Base-by-base conservation (phyloP, 1,284 basidiomycete species). In the Malassezia caprae region DNA sequence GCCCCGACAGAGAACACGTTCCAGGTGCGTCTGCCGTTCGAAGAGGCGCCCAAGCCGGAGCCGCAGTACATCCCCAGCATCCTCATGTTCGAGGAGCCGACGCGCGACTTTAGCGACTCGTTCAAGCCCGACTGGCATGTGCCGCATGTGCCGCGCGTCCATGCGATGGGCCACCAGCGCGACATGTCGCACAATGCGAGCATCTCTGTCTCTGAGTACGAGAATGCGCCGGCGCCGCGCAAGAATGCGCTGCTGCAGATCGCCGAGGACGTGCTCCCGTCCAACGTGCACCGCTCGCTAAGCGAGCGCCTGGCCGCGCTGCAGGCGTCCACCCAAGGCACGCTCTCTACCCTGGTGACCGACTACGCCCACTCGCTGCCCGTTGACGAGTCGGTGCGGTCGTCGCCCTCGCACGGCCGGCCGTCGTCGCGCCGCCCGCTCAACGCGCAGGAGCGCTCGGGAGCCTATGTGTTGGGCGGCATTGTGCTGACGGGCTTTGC, bases 391-490 rank as follows among this genome's bases (percentile, higher is more conserved):
- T 23, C 21, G 52, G 31, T 56, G 46, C 28, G 45, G 28, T 19
- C 51, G 52, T 37, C 40, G 7, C 17, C 12, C 26, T 56, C 60
- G 23, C 57, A 51, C 8, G 57, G 51, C 8, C 48, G 54, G 28
- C 57, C 56, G 40, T 58, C 49, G 28, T 28, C 45, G 27, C 65
- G 75, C 43, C 76, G 81, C 56, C 76, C 78, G 4, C 68, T 85
- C 53, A 79, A 79, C 58, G 65, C 65, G 15, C 79, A 82, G 37
- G 83, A 85, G 72, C 74, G 68, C 55, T 76, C 55, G 31, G 84
- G 84, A 1, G 68, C 80, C 4, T 83, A 78, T 73, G 66, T 79
- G 17, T 74, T 85, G 26, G 74, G 80, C 13, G 81, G 80, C 43
- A 75, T 83, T 26, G 56, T 84, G 8, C 78, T 75, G 7, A 78